Percentiles rank a stretch among this genome's conserved stretches.
Conservation (phyloP, 1,284 basidiomycete genomes). For the Taiwanofungus camphoratus region DNA sequence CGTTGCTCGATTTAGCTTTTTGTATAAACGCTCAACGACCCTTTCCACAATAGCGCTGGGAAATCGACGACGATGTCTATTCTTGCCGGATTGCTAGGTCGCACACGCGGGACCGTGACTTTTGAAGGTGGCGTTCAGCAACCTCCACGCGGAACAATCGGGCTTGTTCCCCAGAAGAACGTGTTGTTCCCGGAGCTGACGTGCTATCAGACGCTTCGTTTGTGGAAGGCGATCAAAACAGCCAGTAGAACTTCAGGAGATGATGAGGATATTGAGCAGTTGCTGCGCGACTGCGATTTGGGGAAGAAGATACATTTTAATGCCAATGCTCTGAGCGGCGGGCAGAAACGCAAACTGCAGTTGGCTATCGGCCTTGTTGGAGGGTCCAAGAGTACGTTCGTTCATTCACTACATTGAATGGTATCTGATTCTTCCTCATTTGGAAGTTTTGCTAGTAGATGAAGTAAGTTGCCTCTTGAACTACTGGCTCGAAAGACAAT, state of each 20-base stretch:
- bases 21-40: neutral
- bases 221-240: slow-evolving; percentile 69
- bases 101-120: slow-evolving; percentile 53
- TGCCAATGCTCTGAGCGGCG: slow-evolving; percentile 64
- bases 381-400: slow-evolving; percentile 53
- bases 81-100: slow-evolving; percentile 55
- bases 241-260: slow-evolving; percentile 40
- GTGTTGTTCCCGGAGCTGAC: slow-evolving; percentile 75
- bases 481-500: neutral
- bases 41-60: slow-evolving; percentile 48
- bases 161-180: slow-evolving; percentile 80
- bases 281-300: slow-evolving; percentile 71
- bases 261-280: slow-evolving; percentile 54
- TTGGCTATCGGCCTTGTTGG: slow-evolving; percentile 76
- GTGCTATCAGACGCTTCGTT: slow-evolving; percentile 64
- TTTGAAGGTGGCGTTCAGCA: slow-evolving; percentile 52
- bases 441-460: slow-evolving; percentile 64
- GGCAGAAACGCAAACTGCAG: slow-evolving; percentile 79
- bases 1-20: slow-evolving; percentile 4
- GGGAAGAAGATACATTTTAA: slow-evolving; percentile 60
- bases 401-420: too few species aligned
- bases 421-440: neutral
- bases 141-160: slow-evolving; percentile 57
- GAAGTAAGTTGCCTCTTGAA: slow-evolving; percentile 31
- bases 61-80: slow-evolving; percentile 72